Evolutionary conservation across 2,329 filamentous ascomycete genomes (phyloP).

Genomic region (Lizonia empirigonia): DNA sequence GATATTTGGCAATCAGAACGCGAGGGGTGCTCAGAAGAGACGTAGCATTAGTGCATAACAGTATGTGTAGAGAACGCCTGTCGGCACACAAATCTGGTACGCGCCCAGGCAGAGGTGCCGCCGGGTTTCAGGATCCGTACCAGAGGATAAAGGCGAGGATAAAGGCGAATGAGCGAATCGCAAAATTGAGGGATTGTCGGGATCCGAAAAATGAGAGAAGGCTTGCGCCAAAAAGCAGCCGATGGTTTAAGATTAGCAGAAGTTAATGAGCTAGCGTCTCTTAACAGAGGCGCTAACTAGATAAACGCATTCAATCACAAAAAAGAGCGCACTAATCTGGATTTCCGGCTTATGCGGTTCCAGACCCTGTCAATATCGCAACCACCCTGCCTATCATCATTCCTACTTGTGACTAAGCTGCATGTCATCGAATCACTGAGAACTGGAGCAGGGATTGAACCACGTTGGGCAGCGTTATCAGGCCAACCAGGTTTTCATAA

Average conservation of each 20-base stretch:
- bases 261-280: constrained; percentile 27
- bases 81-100: neutral
- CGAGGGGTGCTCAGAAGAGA: neutral
- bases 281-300: constrained; percentile 30
- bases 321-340: constrained; percentile 26
- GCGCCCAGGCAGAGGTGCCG: neutral
- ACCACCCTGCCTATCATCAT: constrained; percentile 9
- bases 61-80: neutral
- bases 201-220: constrained; percentile 11
- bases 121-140: constrained; percentile 4
- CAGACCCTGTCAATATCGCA: constrained; percentile 19
- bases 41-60: too few relatives aligned
- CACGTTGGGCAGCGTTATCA: neutral
- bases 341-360: constrained; percentile 16
- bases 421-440: neutral
- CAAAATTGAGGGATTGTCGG: constrained; percentile 16
- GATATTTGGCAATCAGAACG: neutral
- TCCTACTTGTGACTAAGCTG: constrained; percentile 4
- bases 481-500: too few relatives aligned
- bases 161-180: constrained; percentile 8
- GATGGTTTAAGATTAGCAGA: constrained; percentile 36
- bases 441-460: neutral
- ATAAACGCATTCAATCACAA: constrained; percentile 38
- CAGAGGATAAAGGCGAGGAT: constrained; percentile 1
- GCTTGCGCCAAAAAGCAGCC: constrained; percentile 13